phyloP scores from a whole-genome alignment of 2,329 filamentous ascomycete genomes.

The Pseudopyrenochaeta lycopersici region DNA sequence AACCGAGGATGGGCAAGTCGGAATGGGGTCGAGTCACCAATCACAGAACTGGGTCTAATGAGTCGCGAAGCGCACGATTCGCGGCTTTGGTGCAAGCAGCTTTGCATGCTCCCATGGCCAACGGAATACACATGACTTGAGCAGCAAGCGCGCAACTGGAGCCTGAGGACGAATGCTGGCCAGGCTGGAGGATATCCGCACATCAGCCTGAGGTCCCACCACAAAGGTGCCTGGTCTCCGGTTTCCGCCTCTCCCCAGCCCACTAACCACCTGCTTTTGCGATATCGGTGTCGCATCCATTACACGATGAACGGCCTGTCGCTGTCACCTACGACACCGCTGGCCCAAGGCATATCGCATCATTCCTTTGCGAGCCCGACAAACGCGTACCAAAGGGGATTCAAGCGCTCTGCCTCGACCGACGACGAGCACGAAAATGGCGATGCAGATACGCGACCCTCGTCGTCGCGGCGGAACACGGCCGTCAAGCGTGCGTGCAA shows the following conservation, averaged over 20 bases:
- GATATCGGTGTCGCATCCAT: conserved; percentile 2
- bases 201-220: conserved; percentile 4
- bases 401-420: conserved; percentile 49
- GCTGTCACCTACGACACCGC: conserved; percentile 45
- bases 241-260: conserved; percentile 1
- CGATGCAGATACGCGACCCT: conserved; percentile 34
- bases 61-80: conserved; percentile 6
- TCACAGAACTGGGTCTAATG: no score
- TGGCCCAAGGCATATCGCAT: conserved; percentile 27
- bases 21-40: no score
- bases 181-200: conserved; percentile 9
- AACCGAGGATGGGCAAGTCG: not conserved
- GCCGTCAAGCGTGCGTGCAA: conserved; percentile 78
- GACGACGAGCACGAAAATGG: conserved; percentile 47
- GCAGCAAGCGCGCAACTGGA: not conserved
- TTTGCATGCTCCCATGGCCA: conserved; percentile 18
- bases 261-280: not conserved
- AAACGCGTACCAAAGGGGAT: conserved; percentile 39
- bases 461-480: conserved; percentile 41
- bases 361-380: conserved; percentile 43
- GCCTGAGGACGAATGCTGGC: conserved; percentile 4
- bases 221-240: not conserved
- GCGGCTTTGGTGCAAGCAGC: conserved; percentile 25
- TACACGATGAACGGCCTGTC: conserved; percentile 15
- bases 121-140: conserved; percentile 14